A percentile compares a stretch with the other conserved stretches of the same genome.
Evolutionary conservation across 805 yeast genomes (phyloP).

Genomic region (Helenozyma baotianmanensis): DNA sequence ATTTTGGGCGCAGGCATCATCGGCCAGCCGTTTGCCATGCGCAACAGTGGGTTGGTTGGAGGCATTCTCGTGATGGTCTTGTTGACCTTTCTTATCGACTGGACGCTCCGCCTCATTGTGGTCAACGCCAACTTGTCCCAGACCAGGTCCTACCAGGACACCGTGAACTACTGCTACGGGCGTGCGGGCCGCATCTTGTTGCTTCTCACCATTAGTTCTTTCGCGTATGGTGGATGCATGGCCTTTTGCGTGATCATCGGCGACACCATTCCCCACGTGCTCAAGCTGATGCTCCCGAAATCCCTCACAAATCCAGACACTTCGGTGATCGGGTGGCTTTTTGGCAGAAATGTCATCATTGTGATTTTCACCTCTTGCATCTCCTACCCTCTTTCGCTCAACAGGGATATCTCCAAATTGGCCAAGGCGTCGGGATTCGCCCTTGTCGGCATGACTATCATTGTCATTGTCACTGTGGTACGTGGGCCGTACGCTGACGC

Average conservation of each 20-base stretch:
- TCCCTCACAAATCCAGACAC: conserved; percentile 25
- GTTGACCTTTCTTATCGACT: conserved; percentile 73
- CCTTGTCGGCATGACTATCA: conserved; percentile 74
- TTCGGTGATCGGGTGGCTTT: conserved; percentile 43
- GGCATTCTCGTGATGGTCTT: conserved; percentile 59
- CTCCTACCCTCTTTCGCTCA: conserved; percentile 78
- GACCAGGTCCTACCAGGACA: conserved; percentile 75
- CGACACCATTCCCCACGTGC: conserved; percentile 89
- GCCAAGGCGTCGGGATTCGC: conserved; percentile 90
- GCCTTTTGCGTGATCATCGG: conserved; percentile 95
- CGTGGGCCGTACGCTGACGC: conserved; percentile 63
- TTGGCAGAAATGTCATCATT: conserved; percentile 69
- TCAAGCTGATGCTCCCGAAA: conserved; percentile 57
- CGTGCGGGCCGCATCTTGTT: conserved; percentile 61
- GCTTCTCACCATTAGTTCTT: conserved; percentile 73
- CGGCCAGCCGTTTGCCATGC: conserved; percentile 87
- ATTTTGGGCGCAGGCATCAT: conserved; percentile 95
- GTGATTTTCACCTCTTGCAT: conserved; percentile 62
- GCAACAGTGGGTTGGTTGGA: conserved; percentile 73
- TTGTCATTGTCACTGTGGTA: conserved; percentile 66
- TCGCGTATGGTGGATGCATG: conserved; percentile 92
- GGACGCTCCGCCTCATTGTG: conserved; percentile 80
- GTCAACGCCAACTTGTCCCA: conserved; percentile 77
- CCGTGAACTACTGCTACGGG: conserved; percentile 79
- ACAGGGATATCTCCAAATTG: conserved; percentile 73